phyloP scores from a whole-genome alignment of 2,329 filamentous ascomycete genomes.

The Fusarium decemcellulare region DNA sequence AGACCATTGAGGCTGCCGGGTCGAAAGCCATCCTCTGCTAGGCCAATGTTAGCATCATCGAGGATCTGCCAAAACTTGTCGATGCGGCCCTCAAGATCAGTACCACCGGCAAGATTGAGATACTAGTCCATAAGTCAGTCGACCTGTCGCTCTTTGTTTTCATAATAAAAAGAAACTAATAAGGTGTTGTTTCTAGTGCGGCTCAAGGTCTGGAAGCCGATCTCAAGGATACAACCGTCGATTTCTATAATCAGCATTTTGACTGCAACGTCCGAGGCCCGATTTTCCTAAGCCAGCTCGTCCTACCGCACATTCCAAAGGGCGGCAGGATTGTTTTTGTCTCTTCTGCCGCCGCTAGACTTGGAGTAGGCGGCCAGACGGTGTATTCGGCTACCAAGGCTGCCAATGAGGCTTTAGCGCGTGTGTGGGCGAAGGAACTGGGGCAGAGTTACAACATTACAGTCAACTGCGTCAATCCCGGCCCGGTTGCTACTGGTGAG shows the following conservation, averaged over 20 bases:
- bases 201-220: slow-evolving; percentile 33
- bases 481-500: slow-evolving; percentile 43
- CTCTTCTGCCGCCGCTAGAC: slow-evolving; percentile 50
- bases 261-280: slow-evolving; percentile 42
- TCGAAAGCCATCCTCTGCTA: slow-evolving; percentile 29
- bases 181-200: not conserved
- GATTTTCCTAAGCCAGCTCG: slow-evolving; percentile 51
- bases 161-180: not conserved
- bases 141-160: too few species aligned
- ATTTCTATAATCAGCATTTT: slow-evolving; percentile 24
- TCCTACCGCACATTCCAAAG: slow-evolving; percentile 46
- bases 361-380: slow-evolving; percentile 47
- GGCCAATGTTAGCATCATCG: slow-evolving; percentile 33
- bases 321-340: slow-evolving; percentile 53
- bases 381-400: slow-evolving; percentile 55
- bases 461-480: slow-evolving; percentile 52
- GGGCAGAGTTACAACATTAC: slow-evolving; percentile 48
- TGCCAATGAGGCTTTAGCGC: slow-evolving; percentile 47
- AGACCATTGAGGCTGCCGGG: slow-evolving; percentile 30
- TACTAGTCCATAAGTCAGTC: slow-evolving; percentile 42
- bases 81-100: slow-evolving; percentile 36
- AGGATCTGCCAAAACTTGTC: slow-evolving; percentile 37
- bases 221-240: slow-evolving; percentile 32
- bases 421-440: slow-evolving; percentile 51
- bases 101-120: slow-evolving; percentile 43